phyloP scores from a whole-genome alignment of 768 basidiomycete species.

The Cystofilobasidium capitatum region DNA sequence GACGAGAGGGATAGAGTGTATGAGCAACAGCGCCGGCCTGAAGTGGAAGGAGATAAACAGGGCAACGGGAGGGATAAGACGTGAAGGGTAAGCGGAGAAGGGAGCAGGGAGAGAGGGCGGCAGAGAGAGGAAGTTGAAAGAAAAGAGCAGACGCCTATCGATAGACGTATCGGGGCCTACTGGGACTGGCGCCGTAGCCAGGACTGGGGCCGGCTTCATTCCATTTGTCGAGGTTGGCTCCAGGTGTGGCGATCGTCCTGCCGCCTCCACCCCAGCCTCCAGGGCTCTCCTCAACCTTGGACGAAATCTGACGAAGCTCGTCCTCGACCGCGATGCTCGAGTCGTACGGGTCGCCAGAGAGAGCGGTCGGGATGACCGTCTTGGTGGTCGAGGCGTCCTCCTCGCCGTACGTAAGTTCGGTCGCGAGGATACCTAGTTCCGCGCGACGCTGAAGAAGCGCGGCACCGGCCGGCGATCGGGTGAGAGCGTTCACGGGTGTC shows the following conservation, averaged over 20 bases:
- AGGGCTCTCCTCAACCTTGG: neutral
- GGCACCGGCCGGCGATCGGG: slow-evolving; percentile 22
- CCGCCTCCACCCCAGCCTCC: slow-evolving; percentile 5
- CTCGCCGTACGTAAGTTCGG: slow-evolving; percentile 5
- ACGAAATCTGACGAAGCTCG: neutral
- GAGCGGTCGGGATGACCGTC: neutral
- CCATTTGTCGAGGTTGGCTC: neutral
- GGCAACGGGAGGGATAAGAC: too few species aligned
- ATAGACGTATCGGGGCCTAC: neutral
- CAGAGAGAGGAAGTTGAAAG: neutral
- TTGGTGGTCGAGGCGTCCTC: neutral
- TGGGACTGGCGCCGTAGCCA: neutral
- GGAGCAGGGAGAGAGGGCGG: too few species aligned
- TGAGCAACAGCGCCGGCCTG: too few species aligned
- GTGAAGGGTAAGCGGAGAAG: too few species aligned
- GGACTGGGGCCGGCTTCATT: neutral
- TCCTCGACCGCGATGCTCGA: slow-evolving; percentile 12
- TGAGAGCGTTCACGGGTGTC: slow-evolving; percentile 12
- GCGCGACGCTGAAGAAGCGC: slow-evolving; percentile 17
- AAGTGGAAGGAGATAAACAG: too few species aligned
- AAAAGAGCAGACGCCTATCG: neutral
- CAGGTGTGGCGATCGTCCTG: neutral
- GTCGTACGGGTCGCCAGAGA: slow-evolving; percentile 15
- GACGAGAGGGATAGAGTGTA: too few species aligned
- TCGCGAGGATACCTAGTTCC: slow-evolving; percentile 15